Evolutionary conservation across 805 yeast genomes (phyloP), one percentile per base, ranked within the genome.

Genomic region (Nakazawaea ernobii): DNA sequence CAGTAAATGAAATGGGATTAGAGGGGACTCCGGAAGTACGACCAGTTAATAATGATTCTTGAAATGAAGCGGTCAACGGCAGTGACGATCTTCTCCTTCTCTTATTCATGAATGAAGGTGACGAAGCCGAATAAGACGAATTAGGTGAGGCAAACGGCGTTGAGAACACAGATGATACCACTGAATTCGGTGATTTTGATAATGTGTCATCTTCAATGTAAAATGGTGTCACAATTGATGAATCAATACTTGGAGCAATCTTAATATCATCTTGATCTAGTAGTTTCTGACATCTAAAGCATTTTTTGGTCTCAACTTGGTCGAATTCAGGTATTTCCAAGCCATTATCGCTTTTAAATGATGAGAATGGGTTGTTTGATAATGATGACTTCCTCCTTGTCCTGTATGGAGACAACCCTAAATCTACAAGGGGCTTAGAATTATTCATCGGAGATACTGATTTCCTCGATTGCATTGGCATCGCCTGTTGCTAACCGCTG

Each of bases 1-100:
- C 53, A 4, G 52, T 52, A 50, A 66, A 65, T 9, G 61, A 56
- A 32, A 61, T 43, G 5, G 58, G 57, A 8, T 45, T 35, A 1
- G 58, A 53, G 9, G 46, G 47, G 9, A 41, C 20, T 1, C 57
- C 57, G 0, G 61, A 55, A 9, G 59, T 55, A 41, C 49, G 47
- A 3, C 59, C 59, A 13, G 51, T 42, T 1, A 59, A 43, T 33
- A 59, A 42, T 6, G 61, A 55, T 46, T 59, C 60, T 36, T 55
- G 56, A 49, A 55, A 52, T 13, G 57, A 46, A 9, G 48, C 17
- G 1, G 48, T 39, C 33, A 45, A 39, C 28, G 48, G 40, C 35
- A 30, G 39, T 14, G 43, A 39, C 6, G 43, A 39, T 15, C 48
- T 29, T 15, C 48, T 29, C 42, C 36, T 27, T 32, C 37, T 24